These are phyloP conservation scores for Trebouxiophyceae sp. DNA, from an alignment of 163 green algal genomes.

Conservation along the genomic window DNA sequence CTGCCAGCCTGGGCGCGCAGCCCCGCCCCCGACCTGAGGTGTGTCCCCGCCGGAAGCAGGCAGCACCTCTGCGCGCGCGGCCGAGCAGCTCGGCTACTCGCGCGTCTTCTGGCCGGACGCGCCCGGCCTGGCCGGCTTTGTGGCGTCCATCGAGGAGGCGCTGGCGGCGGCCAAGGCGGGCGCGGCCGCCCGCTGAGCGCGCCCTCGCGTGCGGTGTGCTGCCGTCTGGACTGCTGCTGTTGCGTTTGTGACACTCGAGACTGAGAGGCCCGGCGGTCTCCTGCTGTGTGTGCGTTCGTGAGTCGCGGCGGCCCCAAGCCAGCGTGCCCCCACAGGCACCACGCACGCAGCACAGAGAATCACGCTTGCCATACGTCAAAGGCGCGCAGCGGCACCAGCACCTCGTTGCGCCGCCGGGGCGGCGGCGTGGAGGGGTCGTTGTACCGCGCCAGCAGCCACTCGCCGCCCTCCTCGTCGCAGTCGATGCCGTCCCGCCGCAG, in stretches of 20 bases:
- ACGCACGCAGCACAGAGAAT: too few relatives aligned
- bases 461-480: not conserved
- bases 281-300: too few relatives aligned
- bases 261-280: too few relatives aligned
- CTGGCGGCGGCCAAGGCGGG: conserved; percentile 19
- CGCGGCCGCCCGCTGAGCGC: too few relatives aligned
- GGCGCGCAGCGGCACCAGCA: conserved; percentile 31
- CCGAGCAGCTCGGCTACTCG: conserved; percentile 51
- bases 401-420: conserved; percentile 37
- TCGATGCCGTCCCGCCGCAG: conserved; percentile 4
- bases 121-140: conserved; percentile 73
- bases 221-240: too few relatives aligned
- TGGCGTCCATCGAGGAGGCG: conserved; percentile 43
- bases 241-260: too few relatives aligned
- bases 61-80: conserved; percentile 69
- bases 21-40: too few relatives aligned
- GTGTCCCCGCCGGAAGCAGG: too few relatives aligned
- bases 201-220: too few relatives aligned
- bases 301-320: too few relatives aligned
- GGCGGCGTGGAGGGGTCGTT: conserved; percentile 32
- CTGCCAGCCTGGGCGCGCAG: too few relatives aligned
- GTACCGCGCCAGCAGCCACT: conserved; percentile 34
- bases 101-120: conserved; percentile 55
- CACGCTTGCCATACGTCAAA: conserved; percentile 35
- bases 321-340: too few relatives aligned